Conservation (phyloP, 2,329 filamentous ascomycete genomes). For the Fusarium pininemorale region DNA sequence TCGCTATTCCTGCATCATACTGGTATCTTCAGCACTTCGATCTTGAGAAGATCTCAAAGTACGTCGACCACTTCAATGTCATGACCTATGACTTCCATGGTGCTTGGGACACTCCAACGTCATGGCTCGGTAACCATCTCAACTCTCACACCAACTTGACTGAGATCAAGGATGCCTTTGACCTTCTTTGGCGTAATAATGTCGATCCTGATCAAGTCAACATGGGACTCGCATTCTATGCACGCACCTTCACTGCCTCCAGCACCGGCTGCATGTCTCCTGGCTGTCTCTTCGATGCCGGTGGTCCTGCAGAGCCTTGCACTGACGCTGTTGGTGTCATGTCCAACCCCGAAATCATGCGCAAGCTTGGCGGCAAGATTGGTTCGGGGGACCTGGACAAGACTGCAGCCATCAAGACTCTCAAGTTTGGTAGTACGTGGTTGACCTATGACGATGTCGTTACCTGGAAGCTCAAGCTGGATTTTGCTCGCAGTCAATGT, state of each 20-base stretch:
- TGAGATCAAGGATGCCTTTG: conserved; percentile 1
- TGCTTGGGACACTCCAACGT: not conserved
- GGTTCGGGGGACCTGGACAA: not conserved
- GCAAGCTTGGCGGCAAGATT: not conserved
- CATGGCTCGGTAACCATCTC: not conserved
- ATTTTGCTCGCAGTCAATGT: conserved; percentile 6
- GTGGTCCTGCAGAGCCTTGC: not conserved
- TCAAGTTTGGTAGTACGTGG: not conserved
- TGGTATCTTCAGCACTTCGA: conserved; percentile 39
- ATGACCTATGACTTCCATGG: conserved; percentile 29
- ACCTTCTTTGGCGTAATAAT: conserved; percentile 11
- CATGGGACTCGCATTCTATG: conserved; percentile 22
- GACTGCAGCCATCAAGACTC: not conserved
- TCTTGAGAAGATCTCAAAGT: not conserved
- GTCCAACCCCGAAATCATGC: not conserved
- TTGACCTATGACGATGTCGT: conserved; percentile 9
- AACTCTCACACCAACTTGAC: conserved; percentile 25
- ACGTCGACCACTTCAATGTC: conserved; percentile 43
- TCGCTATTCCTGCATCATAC: conserved; percentile 34
- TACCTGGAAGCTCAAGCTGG: conserved; percentile 5
- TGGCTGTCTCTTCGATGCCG: not conserved
- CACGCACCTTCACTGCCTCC: not conserved
- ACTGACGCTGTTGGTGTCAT: not conserved
- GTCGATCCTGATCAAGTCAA: not conserved
- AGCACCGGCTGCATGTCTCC: not conserved